Base-by-base conservation (phyloP, 2,329 filamentous ascomycete species). In the Fusarium protoensiforme region DNA sequence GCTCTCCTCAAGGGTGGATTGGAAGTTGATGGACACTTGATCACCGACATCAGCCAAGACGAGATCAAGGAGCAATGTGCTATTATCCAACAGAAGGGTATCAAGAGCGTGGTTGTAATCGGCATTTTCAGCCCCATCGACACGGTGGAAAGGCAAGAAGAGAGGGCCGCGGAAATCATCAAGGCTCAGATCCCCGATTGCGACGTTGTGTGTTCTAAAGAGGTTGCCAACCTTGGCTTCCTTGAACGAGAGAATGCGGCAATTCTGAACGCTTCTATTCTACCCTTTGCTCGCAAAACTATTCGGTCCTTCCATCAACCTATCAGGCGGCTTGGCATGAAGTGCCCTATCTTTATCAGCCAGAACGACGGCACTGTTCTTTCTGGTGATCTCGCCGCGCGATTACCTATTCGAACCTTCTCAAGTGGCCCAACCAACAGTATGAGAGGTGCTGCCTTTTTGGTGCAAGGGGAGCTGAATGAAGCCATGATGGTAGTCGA, bases 281-380 rank as follows among this genome's bases (percentile, higher is more conserved):
- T 91, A 13, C 78, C 84, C 0, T 91, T 91, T 75, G 90, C 89
- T 0, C 83, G 85, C 18, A 84, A 84, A 70, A 91, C 89, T 0
- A 90, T 91, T 68, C 82, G 81, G 11, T 86, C 86, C 1, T 92
- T 92, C 71, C 83, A 87, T 27, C 81, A 83, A 39, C 86, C 90
- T 1, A 84, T 91, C 48, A 79, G 80, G 43, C 81, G 83, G 3
- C 79, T 92, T 3, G 83, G 85, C 0, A 78, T 91, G 1, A 73
- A 77, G 1, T 91, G 89, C 48, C 88, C 88, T 0, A 84, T 91
- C 0, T 92, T 90, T 68, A 83, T 92, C 41, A 90, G 90, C 0
- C 87, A 91, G 73, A 92, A 92, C 57, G 90, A 92, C 71, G 90
- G 91, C 2, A 92, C 89, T 0, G 83, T 92, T 4, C 80, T 90